A percentile compares a stretch with the other conserved stretches of the same genome.
Conservation (phyloP, 2,329 filamentous ascomycete genomes). For the Chrysoporthe austroafricana region DNA sequence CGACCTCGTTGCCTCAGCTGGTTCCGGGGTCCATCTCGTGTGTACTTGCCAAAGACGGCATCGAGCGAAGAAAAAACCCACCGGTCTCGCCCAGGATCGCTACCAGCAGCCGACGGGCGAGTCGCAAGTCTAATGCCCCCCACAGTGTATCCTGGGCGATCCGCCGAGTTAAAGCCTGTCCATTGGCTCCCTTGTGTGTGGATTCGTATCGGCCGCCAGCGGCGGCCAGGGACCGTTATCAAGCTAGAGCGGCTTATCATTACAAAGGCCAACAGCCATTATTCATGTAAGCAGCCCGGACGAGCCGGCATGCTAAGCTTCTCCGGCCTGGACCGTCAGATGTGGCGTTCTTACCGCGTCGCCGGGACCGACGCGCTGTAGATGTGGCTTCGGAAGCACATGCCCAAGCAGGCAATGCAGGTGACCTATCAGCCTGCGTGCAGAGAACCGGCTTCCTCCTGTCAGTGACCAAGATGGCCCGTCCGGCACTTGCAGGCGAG, state of each 20-base stretch:
- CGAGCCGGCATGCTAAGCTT: constrained; percentile 7
- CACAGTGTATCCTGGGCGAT: background rate
- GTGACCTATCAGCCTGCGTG: background rate
- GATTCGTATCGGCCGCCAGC: background rate
- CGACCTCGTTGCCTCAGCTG: constrained; percentile 13
- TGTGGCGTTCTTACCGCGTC: background rate
- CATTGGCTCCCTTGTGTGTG: no score
- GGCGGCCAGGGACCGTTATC: background rate
- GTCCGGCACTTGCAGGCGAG: background rate
- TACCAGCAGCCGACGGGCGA: background rate
- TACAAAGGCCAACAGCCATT: background rate
- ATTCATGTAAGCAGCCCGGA: background rate
- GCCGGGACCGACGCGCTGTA: background rate
- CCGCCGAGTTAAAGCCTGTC: background rate
- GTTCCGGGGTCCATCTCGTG: constrained; percentile 21
- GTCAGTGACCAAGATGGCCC: background rate
- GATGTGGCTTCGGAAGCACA: constrained; percentile 6
- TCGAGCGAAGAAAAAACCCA: background rate
- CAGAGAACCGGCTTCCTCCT: background rate
- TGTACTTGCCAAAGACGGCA: constrained; percentile 28
- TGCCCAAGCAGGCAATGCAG: constrained; percentile 7
- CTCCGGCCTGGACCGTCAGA: constrained; percentile 7
- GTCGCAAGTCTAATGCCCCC: background rate
- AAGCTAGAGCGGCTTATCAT: background rate
- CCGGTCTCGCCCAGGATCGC: background rate